Evolutionary conservation across 2,329 filamentous ascomycete genomes (phyloP).

Genomic region (Podosphaera fusca): DNA sequence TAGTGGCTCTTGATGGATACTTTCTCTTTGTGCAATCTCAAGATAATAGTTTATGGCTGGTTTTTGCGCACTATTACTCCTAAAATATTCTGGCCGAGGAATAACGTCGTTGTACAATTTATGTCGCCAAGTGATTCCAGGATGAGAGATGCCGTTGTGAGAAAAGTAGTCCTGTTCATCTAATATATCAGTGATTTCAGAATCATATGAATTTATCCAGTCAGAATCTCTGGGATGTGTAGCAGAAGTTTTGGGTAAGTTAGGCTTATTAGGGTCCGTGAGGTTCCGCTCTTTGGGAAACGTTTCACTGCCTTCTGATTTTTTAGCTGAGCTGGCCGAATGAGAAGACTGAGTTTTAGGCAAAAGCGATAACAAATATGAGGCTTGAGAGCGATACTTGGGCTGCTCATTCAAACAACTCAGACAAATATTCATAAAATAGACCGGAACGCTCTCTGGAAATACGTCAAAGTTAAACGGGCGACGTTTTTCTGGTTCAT

Average conservation of each 20-base stretch:
- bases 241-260: conserved; percentile 2
- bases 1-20: not conserved
- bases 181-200: conserved; percentile 11
- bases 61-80: conserved; percentile 3
- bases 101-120: conserved; percentile 5
- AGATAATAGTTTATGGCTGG: not conserved
- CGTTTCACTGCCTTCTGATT: conserved; percentile 13
- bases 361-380: conserved; percentile 45
- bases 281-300: not conserved
- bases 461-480: conserved; percentile 36
- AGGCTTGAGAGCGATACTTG: conserved; percentile 47
- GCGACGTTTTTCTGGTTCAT: conserved; percentile 67
- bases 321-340: conserved; percentile 4
- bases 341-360: conserved; percentile 21
- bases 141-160: conserved; percentile 14
- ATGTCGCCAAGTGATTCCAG: conserved; percentile 3
- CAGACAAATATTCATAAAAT: conserved; percentile 57
- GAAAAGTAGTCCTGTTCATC: conserved; percentile 9
- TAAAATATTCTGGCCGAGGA: conserved; percentile 4
- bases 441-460: conserved; percentile 45
- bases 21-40: not conserved
- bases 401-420: conserved; percentile 54
- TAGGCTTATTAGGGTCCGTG: conserved; percentile 4
- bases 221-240: conserved; percentile 4
- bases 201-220: conserved; percentile 8